Evolutionary conservation across 139 green algal genomes (phyloP).

Genomic region (Picochlorum sp.): DNA sequence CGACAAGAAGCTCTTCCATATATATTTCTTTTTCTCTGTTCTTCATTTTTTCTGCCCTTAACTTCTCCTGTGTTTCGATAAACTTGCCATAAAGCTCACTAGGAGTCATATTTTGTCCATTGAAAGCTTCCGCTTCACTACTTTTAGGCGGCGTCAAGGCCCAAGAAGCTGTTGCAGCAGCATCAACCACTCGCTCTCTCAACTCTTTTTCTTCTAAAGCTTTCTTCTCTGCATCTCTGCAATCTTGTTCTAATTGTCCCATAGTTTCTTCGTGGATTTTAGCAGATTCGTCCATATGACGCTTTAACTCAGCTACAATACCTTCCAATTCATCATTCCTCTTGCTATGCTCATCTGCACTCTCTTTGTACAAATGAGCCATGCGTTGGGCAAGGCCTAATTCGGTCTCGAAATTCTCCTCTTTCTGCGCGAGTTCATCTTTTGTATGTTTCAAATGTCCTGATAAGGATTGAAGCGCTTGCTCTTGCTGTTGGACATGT

Average conservation of each 20-base stretch:
- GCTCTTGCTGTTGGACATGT: conserved; percentile 3
- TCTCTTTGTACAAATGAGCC: conserved; percentile 28
- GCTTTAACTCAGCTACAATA: conserved; percentile 31
- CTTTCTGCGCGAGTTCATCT: conserved; percentile 11
- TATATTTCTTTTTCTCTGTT: conserved; percentile 28
- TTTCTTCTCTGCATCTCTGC: conserved; percentile 7
- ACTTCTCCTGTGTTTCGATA: conserved; percentile 18
- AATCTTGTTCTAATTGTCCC: conserved; percentile 1
- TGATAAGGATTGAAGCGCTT: background rate
- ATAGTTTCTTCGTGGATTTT: conserved; percentile 13
- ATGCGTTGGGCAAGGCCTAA: conserved; percentile 32
- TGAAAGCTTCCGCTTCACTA: background rate
- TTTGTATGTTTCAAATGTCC: conserved; percentile 10
- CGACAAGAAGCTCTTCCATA: conserved; percentile 32
- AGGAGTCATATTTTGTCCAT: background rate
- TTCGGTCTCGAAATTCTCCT: conserved; percentile 29
- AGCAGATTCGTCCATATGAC: conserved; percentile 22
- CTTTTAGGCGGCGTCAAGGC: background rate
- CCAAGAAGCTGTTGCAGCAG: conserved; percentile 9
- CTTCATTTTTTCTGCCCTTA: conserved; percentile 16
- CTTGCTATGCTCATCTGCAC: conserved; percentile 19
- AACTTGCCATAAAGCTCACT: conserved; percentile 34
- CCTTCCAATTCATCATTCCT: conserved; percentile 38
- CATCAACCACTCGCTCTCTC: conserved; percentile 20
- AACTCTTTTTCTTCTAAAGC: conserved; percentile 18